Conservation (phyloP, 306 rosid genomes). For the Cicer chorassanicum region DNA sequence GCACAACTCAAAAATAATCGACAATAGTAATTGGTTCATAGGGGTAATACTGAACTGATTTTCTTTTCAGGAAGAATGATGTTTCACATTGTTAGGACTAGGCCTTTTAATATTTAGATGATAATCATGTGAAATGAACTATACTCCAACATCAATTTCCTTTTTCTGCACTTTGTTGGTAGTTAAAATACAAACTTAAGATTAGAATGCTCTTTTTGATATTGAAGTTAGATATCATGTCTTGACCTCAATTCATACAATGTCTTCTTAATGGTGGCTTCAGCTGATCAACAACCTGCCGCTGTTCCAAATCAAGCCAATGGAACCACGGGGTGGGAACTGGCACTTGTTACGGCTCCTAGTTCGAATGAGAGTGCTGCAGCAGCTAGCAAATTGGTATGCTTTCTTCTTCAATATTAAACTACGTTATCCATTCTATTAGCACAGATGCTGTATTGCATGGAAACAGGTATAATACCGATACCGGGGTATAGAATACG, state of each 20-base stretch:
- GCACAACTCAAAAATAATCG: conserved; percentile 15
- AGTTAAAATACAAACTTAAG: background rate
- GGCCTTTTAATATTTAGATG: background rate
- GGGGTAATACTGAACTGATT: conserved; percentile 32
- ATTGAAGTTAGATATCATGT: conserved; percentile 4
- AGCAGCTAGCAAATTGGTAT: conserved; percentile 84
- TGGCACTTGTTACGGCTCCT: conserved; percentile 97
- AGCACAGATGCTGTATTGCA: background rate
- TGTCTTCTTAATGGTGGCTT: conserved; percentile 43
- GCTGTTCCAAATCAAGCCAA: conserved; percentile 66
- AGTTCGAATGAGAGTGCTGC: conserved; percentile 87
- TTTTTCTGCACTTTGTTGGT: conserved; percentile 10
- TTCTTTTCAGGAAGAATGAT: conserved; percentile 39
- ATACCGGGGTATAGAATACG: background rate
- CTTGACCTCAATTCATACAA: conserved; percentile 14
- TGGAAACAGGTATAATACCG: background rate
- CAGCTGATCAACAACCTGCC: conserved; percentile 72
- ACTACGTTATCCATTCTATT: background rate
- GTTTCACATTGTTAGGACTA: conserved; percentile 20
- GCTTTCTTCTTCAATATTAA: conserved; percentile 37
- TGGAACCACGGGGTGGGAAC: conserved; percentile 94
- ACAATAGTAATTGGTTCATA: conserved; percentile 16
- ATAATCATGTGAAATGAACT: conserved; percentile 16
- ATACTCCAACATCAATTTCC: conserved; percentile 10
- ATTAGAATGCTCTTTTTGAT: conserved; percentile 11